Base-by-base conservation (phyloP, 257 asterid species). In the Buddleja alternifolia region DNA sequence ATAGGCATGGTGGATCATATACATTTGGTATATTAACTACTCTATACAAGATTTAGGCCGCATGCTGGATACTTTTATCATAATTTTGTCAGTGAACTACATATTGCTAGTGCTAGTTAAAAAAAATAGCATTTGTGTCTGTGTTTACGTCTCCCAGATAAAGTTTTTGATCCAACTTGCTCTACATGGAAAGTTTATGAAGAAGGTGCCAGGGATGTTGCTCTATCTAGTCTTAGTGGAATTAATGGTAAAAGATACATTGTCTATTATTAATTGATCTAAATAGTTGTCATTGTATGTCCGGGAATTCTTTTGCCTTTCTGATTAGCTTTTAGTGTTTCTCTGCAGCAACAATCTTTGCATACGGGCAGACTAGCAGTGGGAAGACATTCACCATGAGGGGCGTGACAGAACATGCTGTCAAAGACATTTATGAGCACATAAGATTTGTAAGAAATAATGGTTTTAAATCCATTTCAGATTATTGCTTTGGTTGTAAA, bases 371-470 rank as follows among this genome's bases (percentile, higher is more conserved):
- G 82, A 94, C 97, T 63, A 89, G 97, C 63, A 94, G 99, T 69
- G 99, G 99, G 19, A 94, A 94, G 81, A 91, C 99, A 8, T 94
- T 83, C 76, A 94, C 99, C 21, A 94, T 94, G 96, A 85, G 93
- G 80, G 99, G 97, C 42, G 87, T 94, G 71, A 84, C 95, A 21
- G 99, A 89, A 75, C 80, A 82, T 83, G 93, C 90, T 34, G 77
- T 94, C 54, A 86, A 78, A 67, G 97, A 94, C 85, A 91, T 94
- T 39, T 91, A 85, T 74, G 82, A 86, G 78, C 95, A 87, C 76
- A 78, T 94, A 52, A 78, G 74, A 57, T 55, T n/a, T 24, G 99
- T 94, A 81, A 74, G 81, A 73, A 51, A 10, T 24, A 55, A 60
- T 56, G 34, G 37, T 59, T 29, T 20, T 63, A 51, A 19, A 69